Base-by-base conservation (phyloP, 2,329 filamentous ascomycete species). In the Trichoderma sp. region DNA sequence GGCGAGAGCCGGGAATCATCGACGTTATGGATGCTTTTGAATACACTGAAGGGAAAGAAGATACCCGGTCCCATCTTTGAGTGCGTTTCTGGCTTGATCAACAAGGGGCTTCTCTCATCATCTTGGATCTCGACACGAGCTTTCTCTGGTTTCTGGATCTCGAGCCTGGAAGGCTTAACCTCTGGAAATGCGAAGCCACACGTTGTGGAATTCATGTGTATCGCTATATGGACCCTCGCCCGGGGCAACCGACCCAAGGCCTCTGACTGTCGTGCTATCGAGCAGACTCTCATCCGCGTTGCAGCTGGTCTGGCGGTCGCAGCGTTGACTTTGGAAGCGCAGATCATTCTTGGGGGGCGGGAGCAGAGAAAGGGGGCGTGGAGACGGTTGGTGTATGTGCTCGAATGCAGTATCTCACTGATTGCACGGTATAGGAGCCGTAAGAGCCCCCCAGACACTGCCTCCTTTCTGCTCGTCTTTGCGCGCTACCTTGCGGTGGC, bases 291-390 rank as follows among this genome's bases (percentile, higher is more conserved):
- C 26, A 69, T 70, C n/a, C 73, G 71, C 44, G 66, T 78, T 10
- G 67, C 71, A 9, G 74, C 74, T 17, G 74, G 72, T n/a, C 57
- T 78, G 39, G 66, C 69, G 15, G 72, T 74, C 7, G 73, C 73
- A 34, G 67, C 67, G 12, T 57, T 68, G 34, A 71, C 68, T 10
- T n/a, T 70, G 9, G 67, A 67, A 39, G 21, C 64, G 19, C 55
- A 66, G 7, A 51, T 61, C 21, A 55, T 48, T 9, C 51, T 47
- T 26, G 63, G 61, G 30, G 28, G 64, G 6, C 19, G 61, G 24
- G 39, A 52, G 21, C 62, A 66, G 61, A 68, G 60, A 67, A 51
- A 26, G n/a, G 65, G 63, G 12, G 69, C 66, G 6, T 67, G 69
- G 62, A 70, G 73, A 30, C 70, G 72, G 7, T 62, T 74, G 7